Evolutionary conservation across 1,284 basidiomycete species (phyloP).

Genomic region (Tilletia setariae): DNA sequence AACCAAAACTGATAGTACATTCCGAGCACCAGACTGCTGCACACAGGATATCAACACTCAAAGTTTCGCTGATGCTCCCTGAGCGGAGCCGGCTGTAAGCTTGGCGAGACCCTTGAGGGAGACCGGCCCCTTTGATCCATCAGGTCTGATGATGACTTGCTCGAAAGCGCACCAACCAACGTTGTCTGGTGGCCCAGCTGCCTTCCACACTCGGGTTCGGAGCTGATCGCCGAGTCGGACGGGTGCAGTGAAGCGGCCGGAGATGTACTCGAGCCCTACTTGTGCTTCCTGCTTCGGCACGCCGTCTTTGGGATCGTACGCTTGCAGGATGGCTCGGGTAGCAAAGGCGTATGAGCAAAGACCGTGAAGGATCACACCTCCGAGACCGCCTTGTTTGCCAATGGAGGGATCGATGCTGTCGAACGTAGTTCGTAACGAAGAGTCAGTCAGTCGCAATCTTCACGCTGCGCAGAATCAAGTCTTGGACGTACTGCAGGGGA

Average conservation of each 20-base stretch:
- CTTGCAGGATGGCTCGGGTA: conserved; percentile 38
- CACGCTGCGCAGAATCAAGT: neutral
- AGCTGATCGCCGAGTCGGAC: conserved; percentile 42
- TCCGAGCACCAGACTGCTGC: too few species aligned
- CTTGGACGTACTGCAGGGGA: conserved; percentile 29
- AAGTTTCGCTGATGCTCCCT: neutral
- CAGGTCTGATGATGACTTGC: conserved; percentile 26
- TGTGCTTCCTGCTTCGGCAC: conserved; percentile 20
- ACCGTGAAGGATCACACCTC: conserved; percentile 46
- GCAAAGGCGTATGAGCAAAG: conserved; percentile 46
- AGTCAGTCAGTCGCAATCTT: neutral
- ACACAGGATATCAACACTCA: too few species aligned
- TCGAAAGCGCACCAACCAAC: conserved; percentile 39
- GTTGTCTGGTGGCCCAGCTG: conserved; percentile 25
- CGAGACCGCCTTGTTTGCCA: conserved; percentile 37
- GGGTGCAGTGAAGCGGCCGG: conserved; percentile 43
- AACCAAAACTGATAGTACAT: too few species aligned
- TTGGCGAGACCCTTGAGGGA: conserved; percentile 7
- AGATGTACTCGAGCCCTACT: conserved; percentile 30
- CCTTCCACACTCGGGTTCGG: conserved; percentile 42
- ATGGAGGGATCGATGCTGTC: conserved; percentile 37
- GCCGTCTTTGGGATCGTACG: conserved; percentile 34
- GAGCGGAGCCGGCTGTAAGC: neutral
- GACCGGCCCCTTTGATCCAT: neutral
- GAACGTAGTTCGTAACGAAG: neutral